Conservation (phyloP, 2,329 filamentous ascomycete species). For the Fusarium nygamai region DNA sequence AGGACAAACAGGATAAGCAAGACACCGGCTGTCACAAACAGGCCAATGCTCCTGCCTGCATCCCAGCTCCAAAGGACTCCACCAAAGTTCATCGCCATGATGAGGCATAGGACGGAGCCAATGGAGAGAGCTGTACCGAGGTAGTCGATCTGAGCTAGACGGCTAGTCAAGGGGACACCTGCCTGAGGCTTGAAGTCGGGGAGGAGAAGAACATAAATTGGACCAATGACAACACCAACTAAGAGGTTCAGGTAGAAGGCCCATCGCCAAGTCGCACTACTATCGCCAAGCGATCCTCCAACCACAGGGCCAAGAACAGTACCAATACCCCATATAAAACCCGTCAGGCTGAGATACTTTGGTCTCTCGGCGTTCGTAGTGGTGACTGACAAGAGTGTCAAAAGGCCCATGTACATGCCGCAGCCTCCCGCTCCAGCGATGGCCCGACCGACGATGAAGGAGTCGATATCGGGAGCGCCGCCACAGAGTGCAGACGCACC, state of each 20-base stretch:
- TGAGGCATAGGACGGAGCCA: conserved; percentile 51
- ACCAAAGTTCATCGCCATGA: conserved; percentile 61
- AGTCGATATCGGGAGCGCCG: conserved; percentile 52
- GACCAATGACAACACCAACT: conserved; percentile 9
- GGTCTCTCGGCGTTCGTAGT: conserved; percentile 28
- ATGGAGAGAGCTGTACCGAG: conserved; percentile 54
- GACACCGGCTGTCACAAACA: conserved; percentile 55
- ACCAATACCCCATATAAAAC: conserved; percentile 52
- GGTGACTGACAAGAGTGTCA: conserved; percentile 22
- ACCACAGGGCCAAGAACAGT: conserved; percentile 52
- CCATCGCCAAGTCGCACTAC: conserved; percentile 43
- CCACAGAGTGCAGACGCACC: conserved; percentile 50
- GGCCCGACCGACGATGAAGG: conserved; percentile 56
- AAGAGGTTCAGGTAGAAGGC: conserved; percentile 28
- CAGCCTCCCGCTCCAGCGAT: conserved; percentile 54
- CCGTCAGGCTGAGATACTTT: conserved; percentile 31
- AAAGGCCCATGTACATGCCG: conserved; percentile 42
- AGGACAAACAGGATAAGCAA: conserved; percentile 52
- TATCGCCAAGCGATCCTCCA: conserved; percentile 14
- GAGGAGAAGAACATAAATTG: conserved; percentile 15
- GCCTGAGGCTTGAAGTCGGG: conserved; percentile 13
- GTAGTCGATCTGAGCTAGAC: conserved; percentile 48
- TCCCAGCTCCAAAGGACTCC: conserved; percentile 59
- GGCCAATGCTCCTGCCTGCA: conserved; percentile 53
- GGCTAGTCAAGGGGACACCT: neutral